Conservation (phyloP, 1,139 yeast genomes). For the Groenewaldozyma sp. region DNA sequence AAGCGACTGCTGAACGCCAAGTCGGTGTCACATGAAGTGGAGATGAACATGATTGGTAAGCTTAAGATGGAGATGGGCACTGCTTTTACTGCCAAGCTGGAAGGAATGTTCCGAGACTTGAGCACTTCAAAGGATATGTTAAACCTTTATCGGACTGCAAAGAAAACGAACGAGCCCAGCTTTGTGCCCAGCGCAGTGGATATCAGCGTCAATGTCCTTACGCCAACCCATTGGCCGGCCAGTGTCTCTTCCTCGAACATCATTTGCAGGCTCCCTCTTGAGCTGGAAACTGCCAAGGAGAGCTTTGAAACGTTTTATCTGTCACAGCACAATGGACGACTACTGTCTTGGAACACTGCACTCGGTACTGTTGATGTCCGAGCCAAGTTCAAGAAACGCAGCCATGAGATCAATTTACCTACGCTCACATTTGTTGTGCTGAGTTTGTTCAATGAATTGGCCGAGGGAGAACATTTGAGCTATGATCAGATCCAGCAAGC, state of each 20-base stretch:
- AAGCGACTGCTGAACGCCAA: conserved; percentile 56
- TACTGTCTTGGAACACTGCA: conserved; percentile 74
- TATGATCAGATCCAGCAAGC: conserved; percentile 53
- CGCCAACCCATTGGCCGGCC: conserved; percentile 55
- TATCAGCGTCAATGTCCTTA: conserved; percentile 45
- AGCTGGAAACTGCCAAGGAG: conserved; percentile 35
- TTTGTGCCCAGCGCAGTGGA: conserved; percentile 19
- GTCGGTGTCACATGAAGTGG: conserved; percentile 52
- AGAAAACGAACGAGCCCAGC: conserved; percentile 9
- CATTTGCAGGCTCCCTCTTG: conserved; percentile 46
- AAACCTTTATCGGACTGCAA: conserved; percentile 31
- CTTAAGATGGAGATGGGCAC: conserved; percentile 74
- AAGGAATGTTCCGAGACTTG: conserved; percentile 83
- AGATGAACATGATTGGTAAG: conserved; percentile 58
- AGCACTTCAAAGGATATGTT: conserved; percentile 56
- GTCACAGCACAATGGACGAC: conserved; percentile 62
- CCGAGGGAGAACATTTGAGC: conserved; percentile 43
- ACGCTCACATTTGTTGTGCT: conserved; percentile 72
- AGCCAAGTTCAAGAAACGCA: conserved; percentile 41
- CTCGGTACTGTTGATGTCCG: conserved; percentile 66
- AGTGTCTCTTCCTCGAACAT: conserved; percentile 44
- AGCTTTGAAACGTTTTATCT: conserved; percentile 45
- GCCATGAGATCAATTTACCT: conserved; percentile 76
- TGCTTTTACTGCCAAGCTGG: conserved; percentile 68
- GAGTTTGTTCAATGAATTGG: conserved; percentile 55